These are phyloP conservation scores for Bacterosira constricta DNA, from an alignment of 108 stramenopile genomes.

Conservation along the genomic window DNA sequence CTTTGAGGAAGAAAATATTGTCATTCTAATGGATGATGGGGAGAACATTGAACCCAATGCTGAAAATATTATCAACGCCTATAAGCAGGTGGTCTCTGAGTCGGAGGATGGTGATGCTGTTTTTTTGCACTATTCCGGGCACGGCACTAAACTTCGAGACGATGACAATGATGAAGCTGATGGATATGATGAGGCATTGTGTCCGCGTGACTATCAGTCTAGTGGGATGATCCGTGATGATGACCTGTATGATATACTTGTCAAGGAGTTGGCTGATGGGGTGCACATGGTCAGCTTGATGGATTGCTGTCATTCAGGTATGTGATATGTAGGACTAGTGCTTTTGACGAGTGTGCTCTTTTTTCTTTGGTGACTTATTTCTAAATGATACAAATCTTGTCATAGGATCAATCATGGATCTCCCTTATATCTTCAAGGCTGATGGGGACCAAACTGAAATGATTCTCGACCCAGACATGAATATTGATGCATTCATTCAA, in stretches of 20 bases:
- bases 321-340: not conserved
- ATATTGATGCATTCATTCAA: slow-evolving; percentile 53
- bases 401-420: slow-evolving; percentile 60
- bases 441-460: slow-evolving; percentile 66
- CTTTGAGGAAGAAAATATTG: slow-evolving; percentile 76
- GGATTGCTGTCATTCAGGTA: slow-evolving; percentile 73
- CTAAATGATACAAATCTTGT: not conserved
- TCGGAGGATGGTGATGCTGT: slow-evolving; percentile 67
- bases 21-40: slow-evolving; percentile 86
- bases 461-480: slow-evolving; percentile 50
- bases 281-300: slow-evolving; percentile 48
- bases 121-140: slow-evolving; percentile 73
- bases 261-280: slow-evolving; percentile 24
- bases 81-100: slow-evolving; percentile 54
- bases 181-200: slow-evolving; percentile 67
- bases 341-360: not conserved
- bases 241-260: slow-evolving; percentile 56
- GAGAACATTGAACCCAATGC: slow-evolving; percentile 58
- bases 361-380: not conserved
- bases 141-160: slow-evolving; percentile 75
- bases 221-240: slow-evolving; percentile 68
- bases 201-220: slow-evolving; percentile 59
- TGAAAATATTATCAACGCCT: slow-evolving; percentile 78
- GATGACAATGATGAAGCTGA: slow-evolving; percentile 59
- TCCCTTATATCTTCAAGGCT: slow-evolving; percentile 56